Conservation (phyloP, 108 stramenopile genomes). For the Schizochytrium sp. region DNA sequence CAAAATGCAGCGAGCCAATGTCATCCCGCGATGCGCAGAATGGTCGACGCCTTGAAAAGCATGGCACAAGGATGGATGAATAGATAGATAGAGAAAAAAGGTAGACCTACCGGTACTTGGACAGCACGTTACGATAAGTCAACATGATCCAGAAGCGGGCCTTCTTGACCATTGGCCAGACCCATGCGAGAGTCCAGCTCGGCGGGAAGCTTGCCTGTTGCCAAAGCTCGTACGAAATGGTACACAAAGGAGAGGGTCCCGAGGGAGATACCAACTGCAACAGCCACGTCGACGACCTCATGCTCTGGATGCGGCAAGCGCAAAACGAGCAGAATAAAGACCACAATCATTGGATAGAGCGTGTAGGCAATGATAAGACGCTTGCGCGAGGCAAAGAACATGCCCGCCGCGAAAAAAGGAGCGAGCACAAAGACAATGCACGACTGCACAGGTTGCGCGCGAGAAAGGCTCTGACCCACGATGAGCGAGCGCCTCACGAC, state of each 20-base stretch:
- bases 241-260: neutral
- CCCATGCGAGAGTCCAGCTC: neutral
- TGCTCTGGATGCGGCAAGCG: neutral
- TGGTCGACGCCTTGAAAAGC: too few relatives aligned
- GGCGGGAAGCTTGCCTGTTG: neutral
- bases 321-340: neutral
- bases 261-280: neutral
- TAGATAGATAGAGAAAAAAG: too few relatives aligned
- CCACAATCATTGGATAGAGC: neutral
- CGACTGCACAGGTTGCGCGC: neutral
- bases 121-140: too few relatives aligned
- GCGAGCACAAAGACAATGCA: neutral
- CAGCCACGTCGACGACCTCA: neutral
- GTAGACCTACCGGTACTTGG: too few relatives aligned
- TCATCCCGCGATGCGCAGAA: too few relatives aligned
- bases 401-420: neutral
- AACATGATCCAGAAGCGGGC: neutral
- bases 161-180: neutral
- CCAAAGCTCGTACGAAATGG: neutral
- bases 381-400: neutral
- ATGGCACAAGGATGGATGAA: too few relatives aligned
- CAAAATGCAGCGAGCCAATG: too few relatives aligned
- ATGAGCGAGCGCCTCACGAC: neutral
- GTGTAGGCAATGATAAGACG: neutral
- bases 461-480: neutral